Base-by-base conservation (phyloP, 352 stramenopile genomes). In the Globisporangium viniferum region DNA sequence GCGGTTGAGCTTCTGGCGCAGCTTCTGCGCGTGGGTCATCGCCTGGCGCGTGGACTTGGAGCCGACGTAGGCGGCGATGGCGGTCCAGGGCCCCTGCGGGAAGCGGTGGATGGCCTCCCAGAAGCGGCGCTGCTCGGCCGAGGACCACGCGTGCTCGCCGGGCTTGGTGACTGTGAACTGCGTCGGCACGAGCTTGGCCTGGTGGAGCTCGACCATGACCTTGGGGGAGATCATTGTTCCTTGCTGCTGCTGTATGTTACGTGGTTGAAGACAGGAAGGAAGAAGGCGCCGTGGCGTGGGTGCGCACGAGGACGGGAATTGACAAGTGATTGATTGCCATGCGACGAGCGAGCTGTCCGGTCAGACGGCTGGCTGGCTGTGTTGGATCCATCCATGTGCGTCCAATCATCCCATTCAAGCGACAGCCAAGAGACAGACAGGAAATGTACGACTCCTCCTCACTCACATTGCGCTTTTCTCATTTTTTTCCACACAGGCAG, bases 11-110 rank as follows among this genome's bases (percentile, higher is more conserved):
- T 90, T 90, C 73, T 89, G 80, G 3, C 82, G 78, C 48, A 89
- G 73, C 70, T 90, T 90, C 68, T 90, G 82, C 64, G 78, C 82
- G 60, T 89, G 80, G 5, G 82, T 90, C 79, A 89, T 88, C 15
- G 82, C 81, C 71, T 90, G 82, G 41, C 82, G 82, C 10, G 80
- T 88, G 1, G 80, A 86, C 41, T 85, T 85, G 63, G 82, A 86
- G 61, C 80, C 78, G 41, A 90, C 74, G 68, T 84, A 86, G 58
- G 70, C 79, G 31, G 81, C 81, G 64, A 90, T 87, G 41, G 74
- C 76, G 20, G 81, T 88, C 81, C 81, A 90, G 9, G 81, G 81
- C 0, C 81, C 81, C 49, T 88, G 80, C 27, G 81, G 81, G 65
- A 88, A 88, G 24, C 73, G 69, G 58, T 85, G 74, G 64, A 90